Base-by-base conservation (phyloP, 2,329 filamentous ascomycete genomes). In the Lecanosticta acicola region DNA sequence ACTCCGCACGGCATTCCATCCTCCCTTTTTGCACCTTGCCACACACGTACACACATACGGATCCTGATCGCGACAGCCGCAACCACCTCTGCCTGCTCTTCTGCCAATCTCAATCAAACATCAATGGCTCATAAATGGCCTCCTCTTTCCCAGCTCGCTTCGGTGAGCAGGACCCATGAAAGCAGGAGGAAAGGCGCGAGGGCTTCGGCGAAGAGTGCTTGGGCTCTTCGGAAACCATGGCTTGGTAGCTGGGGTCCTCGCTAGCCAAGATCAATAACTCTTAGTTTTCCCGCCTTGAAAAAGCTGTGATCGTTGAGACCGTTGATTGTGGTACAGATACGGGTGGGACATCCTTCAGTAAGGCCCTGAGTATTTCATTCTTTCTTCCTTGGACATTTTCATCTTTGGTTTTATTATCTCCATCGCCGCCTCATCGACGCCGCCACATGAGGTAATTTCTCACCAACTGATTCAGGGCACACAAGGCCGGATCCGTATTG, bases 241-340 rank as follows among this genome's bases (percentile, higher is more conserved):
- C 62, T 54, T 20, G 34, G 21, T 20, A 16, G 16, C 70, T 38
- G 18, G 45, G 36, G 35, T 36, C 32, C 46, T 56, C 48, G 36
- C 33, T 48, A 60, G 60, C 60, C 60, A 42, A 64, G 54, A 63
- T 46, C 39, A 46, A 17, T 59, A 35, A 42, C 10, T 38, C 19
- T 45, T 41, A 29, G 24, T 29, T 29, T 29, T 11, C 24, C 24
- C 55, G 53, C 76, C 78, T 69, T 72, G 78, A 77, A 81, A 79
- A 79, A 81, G 78, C 78, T 79, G 74, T 74, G 70, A 71, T 70
- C 68, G 70, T 75, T 69, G 71, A 80, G 76, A 64, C 69, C 66
- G 52, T 71, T 74, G 68, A 71, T 75, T 69, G 68, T 71, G 77
- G 78, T 77, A 83, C 80, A 83, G 79, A 83, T 83, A 82, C 79